phyloP scores from a whole-genome alignment of 2,329 filamentous ascomycete genomes.

The Colletotrichum liaoningense region DNA sequence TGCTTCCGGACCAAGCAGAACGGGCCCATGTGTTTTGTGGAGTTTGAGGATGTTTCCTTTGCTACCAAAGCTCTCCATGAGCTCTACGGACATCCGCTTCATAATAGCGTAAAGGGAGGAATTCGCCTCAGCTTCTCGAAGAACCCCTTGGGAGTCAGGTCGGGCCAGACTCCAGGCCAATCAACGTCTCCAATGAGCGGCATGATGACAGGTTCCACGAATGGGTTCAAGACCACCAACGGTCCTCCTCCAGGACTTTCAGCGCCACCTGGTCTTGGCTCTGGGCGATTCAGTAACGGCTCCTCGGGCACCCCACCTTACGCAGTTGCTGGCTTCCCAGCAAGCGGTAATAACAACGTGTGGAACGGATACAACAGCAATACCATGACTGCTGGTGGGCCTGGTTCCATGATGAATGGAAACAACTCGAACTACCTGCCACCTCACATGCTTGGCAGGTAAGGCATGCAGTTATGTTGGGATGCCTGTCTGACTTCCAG shows the following conservation, averaged over 20 bases:
- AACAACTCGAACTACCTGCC: conserved; percentile 42
- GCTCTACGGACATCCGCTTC: conserved; percentile 86
- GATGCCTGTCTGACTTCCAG: not conserved
- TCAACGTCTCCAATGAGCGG: conserved; percentile 64
- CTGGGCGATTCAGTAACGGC: conserved; percentile 40
- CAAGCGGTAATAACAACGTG: conserved; percentile 38
- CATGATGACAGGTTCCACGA: conserved; percentile 63
- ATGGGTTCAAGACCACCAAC: conserved; percentile 74
- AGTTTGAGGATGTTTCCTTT: conserved; percentile 93
- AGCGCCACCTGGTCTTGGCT: conserved; percentile 77
- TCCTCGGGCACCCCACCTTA: conserved; percentile 28
- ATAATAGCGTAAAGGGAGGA: conserved; percentile 93
- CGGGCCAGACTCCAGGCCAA: conserved; percentile 70
- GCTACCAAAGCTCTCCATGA: conserved; percentile 92
- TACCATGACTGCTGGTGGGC: conserved; percentile 35
- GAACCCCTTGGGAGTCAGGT: conserved; percentile 93
- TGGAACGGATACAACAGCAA: conserved; percentile 30
- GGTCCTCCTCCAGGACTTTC: conserved; percentile 86
- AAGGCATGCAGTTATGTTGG: not conserved
- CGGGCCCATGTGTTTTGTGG: conserved; percentile 98
- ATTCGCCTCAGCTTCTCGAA: conserved; percentile 98
- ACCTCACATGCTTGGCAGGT: conserved; percentile 49
- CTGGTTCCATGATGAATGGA: conserved; percentile 38
- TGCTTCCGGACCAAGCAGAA: conserved; percentile 96
- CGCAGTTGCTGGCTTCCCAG: conserved; percentile 35